Evolutionary conservation across 805 yeast species (phyloP), one percentile per base, ranked within the genome.

Genomic region (Starmerella apis): DNA sequence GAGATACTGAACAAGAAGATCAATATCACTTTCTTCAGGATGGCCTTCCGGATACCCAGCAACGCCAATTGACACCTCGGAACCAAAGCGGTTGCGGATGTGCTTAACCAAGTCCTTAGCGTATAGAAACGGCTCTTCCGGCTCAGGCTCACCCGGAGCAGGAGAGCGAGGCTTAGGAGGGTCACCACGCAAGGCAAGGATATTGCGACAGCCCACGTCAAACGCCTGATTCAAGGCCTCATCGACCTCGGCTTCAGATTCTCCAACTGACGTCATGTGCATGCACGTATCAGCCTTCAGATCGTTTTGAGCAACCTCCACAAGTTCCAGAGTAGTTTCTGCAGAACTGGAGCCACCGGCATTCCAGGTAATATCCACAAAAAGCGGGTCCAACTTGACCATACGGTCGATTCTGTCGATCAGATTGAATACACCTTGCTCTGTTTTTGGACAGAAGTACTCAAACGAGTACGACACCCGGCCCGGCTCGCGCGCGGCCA

Each of bases 21-120:
- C 73, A 8, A 68, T 68, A 49, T 78, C 79, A 19, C 70, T 65
- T 62, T 86, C 94, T 62, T 92, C 98, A 3, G 96, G 88, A 61
- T 88, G 95, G 2, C 96, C 96, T 65, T 92, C 98, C 1, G 98
- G 96, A 65, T 92, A 92, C 2, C 86, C 98, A 9, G 97, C 97
- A 20, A 92, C 94, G 46, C 96, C 98, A 58, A 92, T 87, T 65
- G 82, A 83, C 68, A 92, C 88, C 68, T 87, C 85, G 65, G 83
- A 79, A 25, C 95, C 96, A 61, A 86, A 88, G 55, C 80, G 74
- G 49, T 63, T 62, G 57, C 81, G 78, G 60, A 92, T 92, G 66
- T 90, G 81, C 44, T 64, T 63, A 56, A 92, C 81, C 63, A 92
- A 73, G 66, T 92, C 97, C 63, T 78, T 82, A 23, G 98, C 97